Evolutionary conservation across 768 basidiomycete genomes (phyloP).

Genomic region (Boletus sensibilis): DNA sequence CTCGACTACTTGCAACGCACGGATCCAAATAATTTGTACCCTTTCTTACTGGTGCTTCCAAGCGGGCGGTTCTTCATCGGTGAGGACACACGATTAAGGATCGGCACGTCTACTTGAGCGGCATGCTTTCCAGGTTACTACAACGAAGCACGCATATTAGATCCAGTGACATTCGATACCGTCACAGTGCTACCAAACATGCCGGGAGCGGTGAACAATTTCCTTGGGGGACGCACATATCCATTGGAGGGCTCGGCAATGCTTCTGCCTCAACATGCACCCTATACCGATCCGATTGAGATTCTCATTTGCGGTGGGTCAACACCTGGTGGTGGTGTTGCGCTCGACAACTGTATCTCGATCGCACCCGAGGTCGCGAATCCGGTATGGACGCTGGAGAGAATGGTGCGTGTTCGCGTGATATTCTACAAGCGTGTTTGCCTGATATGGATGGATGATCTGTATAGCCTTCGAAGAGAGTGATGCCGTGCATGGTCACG

Average conservation of each 20-base stretch:
- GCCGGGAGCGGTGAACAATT: slow-evolving; percentile 70
- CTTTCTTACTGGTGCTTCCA: slow-evolving; percentile 71
- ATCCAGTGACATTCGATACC: slow-evolving; percentile 65
- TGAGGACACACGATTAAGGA: slow-evolving; percentile 30
- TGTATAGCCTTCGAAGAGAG: slow-evolving; percentile 62
- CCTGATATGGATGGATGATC: background rate
- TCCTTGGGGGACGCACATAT: slow-evolving; percentile 73
- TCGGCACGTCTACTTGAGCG: background rate
- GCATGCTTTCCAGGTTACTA: slow-evolving; percentile 55
- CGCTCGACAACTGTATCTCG: slow-evolving; percentile 68
- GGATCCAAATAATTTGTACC: slow-evolving; percentile 79
- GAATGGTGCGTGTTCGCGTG: slow-evolving; percentile 57
- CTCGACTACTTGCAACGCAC: slow-evolving; percentile 70
- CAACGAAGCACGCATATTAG: slow-evolving; percentile 77
- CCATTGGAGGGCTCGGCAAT: slow-evolving; percentile 73
- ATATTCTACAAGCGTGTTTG: background rate
- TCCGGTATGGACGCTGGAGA: slow-evolving; percentile 68
- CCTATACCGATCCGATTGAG: slow-evolving; percentile 71
- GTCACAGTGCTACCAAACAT: slow-evolving; percentile 63
- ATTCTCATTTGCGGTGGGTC: slow-evolving; percentile 78
- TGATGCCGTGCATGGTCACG: slow-evolving; percentile 73
- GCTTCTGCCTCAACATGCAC: slow-evolving; percentile 65
- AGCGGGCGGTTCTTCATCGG: slow-evolving; percentile 70
- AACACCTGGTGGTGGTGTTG: slow-evolving; percentile 47
- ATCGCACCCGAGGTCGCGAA: slow-evolving; percentile 64